Conservation (phyloP, 495 filamentous ascomycete species). For the Jackrogersella multiformis region DNA sequence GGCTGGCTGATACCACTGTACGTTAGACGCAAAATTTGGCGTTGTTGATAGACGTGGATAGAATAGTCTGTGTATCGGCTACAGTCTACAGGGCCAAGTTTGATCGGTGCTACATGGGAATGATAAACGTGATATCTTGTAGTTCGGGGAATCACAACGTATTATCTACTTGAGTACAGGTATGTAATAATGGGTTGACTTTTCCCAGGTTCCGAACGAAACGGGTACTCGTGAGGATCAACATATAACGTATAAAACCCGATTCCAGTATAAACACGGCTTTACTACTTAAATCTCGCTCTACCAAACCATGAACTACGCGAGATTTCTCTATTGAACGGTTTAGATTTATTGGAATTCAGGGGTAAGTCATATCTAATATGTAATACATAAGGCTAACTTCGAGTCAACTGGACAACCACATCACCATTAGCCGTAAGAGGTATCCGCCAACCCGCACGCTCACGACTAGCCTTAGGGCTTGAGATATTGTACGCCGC, state of each 20-base stretch:
- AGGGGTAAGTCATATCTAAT: too few relatives aligned
- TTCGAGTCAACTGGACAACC: conserved; percentile 22
- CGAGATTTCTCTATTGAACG: too few relatives aligned
- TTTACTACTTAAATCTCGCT: too few relatives aligned
- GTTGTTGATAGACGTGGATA: conserved; percentile 31
- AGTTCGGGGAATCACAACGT: too few relatives aligned
- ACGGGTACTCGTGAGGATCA: too few relatives aligned
- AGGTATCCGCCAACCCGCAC: conserved; percentile 22
- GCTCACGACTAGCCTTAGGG: conserved; percentile 1
- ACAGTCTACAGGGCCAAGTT: neutral
- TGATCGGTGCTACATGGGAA: neutral
- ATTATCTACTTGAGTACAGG: too few relatives aligned
- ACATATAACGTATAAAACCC: too few relatives aligned
- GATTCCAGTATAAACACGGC: too few relatives aligned
- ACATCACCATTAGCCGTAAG: conserved; percentile 19
- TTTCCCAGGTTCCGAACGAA: too few relatives aligned
- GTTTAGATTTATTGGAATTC: too few relatives aligned
- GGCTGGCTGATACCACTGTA: conserved; percentile 39
- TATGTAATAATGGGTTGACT: too few relatives aligned
- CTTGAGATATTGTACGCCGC: conserved; percentile 7
- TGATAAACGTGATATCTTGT: neutral
- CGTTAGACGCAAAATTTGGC: conserved; percentile 33
- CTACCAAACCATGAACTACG: too few relatives aligned
- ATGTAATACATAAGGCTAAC: conserved; percentile 3
- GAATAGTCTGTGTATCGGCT: conserved; percentile 3